phyloP scores from a whole-genome alignment of 441 rosid genomes.

The Kokia cookei region DNA sequence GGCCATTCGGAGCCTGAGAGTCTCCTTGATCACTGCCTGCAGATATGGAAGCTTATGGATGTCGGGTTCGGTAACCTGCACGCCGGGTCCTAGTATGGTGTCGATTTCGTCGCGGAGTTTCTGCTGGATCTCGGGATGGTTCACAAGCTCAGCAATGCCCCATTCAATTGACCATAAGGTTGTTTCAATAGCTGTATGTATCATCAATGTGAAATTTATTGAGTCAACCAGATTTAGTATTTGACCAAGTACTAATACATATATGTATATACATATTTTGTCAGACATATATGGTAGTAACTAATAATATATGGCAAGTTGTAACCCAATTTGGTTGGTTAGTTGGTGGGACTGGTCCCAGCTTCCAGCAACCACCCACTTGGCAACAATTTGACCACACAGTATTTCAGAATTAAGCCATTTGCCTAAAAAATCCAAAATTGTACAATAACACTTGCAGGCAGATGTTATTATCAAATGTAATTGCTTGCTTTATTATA shows the following conservation, averaged over 20 bases:
- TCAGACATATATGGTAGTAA: background rate
- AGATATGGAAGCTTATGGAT: slow-evolving; percentile 68
- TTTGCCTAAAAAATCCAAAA: background rate
- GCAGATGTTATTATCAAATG: background rate
- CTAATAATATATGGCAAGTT: background rate
- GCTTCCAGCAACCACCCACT: background rate
- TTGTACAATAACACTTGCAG: background rate
- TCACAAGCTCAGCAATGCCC: slow-evolving; percentile 93
- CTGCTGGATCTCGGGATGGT: slow-evolving; percentile 76
- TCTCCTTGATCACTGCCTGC: slow-evolving; percentile 85
- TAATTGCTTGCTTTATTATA: no score
- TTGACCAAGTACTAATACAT: background rate
- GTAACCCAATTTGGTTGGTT: background rate
- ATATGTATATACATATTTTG: background rate
- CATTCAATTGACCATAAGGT: slow-evolving; percentile 92
- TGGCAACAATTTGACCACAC: background rate
- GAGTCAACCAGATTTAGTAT: background rate
- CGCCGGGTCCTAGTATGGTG: slow-evolving; percentile 56
- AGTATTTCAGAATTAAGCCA: background rate
- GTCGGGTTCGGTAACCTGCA: slow-evolving; percentile 85
- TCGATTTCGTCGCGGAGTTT: slow-evolving; percentile 72
- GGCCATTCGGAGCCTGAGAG: slow-evolving; percentile 88
- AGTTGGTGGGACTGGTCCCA: background rate
- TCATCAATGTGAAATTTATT: background rate
- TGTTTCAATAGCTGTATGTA: slow-evolving; percentile 77